phyloP scores from a whole-genome alignment of 1,284 basidiomycete genomes.

The Trametes pubescens region DNA sequence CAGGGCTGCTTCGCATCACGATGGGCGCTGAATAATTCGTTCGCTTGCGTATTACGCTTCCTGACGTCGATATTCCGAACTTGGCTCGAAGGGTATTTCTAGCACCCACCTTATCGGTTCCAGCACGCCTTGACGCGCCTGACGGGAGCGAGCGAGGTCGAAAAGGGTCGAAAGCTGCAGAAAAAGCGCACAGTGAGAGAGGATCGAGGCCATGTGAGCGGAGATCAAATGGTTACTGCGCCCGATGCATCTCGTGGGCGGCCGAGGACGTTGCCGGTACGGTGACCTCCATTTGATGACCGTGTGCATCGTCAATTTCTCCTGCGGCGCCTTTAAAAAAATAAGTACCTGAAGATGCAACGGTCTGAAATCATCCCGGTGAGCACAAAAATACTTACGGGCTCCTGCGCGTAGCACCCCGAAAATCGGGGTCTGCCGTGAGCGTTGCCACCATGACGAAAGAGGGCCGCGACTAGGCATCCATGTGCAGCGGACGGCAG shows the following conservation, averaged over 20 bases:
- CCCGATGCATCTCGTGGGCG: conserved; percentile 12
- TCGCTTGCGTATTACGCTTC: background rate
- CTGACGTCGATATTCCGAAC: background rate
- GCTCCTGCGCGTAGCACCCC: background rate
- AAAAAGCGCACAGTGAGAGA: background rate
- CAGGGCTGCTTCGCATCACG: background rate
- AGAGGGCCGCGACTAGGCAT: conserved; percentile 1
- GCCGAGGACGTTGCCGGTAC: background rate
- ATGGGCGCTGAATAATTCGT: background rate
- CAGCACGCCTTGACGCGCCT: background rate
- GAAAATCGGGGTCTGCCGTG: background rate
- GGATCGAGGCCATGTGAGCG: conserved; percentile 12
- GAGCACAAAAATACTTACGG: too few species aligned
- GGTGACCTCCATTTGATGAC: too few species aligned
- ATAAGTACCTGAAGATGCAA: too few species aligned
- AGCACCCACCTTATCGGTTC: background rate
- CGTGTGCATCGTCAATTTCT: too few species aligned
- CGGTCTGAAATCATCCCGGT: too few species aligned
- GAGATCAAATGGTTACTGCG: conserved; percentile 7
- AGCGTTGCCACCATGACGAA: conserved; percentile 18
- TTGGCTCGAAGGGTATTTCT: background rate
- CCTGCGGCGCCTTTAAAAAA: too few species aligned
- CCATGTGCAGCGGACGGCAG: background rate
- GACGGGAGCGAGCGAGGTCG: background rate
- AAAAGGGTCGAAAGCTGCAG: background rate